Percentiles rank a stretch among this genome's conserved stretches.
Conservation (phyloP, 257 asterid species). For the Solanum habrochaites region DNA sequence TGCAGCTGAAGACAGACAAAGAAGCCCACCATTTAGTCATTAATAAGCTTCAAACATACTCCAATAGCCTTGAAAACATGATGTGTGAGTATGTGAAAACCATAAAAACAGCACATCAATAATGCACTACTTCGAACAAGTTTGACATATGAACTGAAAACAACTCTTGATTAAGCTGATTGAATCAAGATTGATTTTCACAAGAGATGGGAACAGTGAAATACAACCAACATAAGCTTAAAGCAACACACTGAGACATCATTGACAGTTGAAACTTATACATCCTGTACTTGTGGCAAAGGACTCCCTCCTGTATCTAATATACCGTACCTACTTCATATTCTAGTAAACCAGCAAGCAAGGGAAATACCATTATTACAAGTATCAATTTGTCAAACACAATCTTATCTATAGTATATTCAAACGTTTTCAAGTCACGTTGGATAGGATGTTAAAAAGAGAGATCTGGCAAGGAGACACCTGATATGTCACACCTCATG, state of each 20-base stretch:
- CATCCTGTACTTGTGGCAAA: not conserved
- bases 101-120: not conserved
- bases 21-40: too few relatives aligned
- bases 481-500: not conserved
- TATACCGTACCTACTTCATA: not conserved
- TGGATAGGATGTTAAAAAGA: not conserved
- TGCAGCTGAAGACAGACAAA: not conserved
- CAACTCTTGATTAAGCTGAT: not conserved
- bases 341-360: not conserved
- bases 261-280: not conserved
- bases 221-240: not conserved
- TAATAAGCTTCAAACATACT: not conserved
- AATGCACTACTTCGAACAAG: not conserved
- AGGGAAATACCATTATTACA: not conserved
- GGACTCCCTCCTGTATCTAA: not conserved
- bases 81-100: too few relatives aligned
- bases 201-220: not conserved
- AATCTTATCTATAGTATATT: not conserved
- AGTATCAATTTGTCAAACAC: not conserved
- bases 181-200: not conserved
- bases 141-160: not conserved
- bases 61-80: not conserved
- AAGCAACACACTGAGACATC: not conserved
- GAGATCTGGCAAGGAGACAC: not conserved
- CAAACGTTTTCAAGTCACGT: not conserved